phyloP scores from a whole-genome alignment of 73 alveolate genomes.

The Tetrahymena thermophila region DNA sequence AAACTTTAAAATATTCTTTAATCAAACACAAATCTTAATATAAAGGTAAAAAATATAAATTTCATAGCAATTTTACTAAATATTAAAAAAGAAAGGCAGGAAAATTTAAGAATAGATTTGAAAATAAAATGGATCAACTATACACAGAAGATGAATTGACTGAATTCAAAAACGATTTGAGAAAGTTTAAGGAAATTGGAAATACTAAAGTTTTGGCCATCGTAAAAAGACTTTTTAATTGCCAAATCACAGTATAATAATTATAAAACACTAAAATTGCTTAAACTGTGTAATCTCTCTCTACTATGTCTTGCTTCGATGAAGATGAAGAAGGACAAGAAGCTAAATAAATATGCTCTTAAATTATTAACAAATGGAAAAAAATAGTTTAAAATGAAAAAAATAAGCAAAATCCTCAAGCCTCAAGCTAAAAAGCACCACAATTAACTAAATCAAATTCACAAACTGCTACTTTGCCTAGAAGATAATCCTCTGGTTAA shows the following conservation, averaged over 20 bases:
- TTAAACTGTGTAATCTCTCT: background rate
- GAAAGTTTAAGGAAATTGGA: background rate
- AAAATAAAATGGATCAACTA: background rate
- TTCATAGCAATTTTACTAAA: background rate
- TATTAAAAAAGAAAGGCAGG: background rate
- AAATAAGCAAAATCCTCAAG: background rate
- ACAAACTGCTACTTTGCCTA: background rate
- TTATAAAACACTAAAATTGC: background rate
- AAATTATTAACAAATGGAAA: background rate
- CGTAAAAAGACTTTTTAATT: background rate
- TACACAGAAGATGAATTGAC: background rate
- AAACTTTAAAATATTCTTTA: background rate
- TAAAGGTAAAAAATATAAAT: background rate
- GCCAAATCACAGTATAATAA: background rate
- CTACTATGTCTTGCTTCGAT: background rate
- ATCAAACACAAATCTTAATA: background rate
- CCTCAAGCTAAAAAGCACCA: background rate
- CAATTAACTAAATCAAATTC: background rate
- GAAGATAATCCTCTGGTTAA: background rate
- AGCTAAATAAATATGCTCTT: background rate
- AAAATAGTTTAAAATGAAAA: background rate
- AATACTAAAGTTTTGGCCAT: background rate
- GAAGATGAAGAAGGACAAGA: background rate
- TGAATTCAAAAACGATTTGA: background rate
- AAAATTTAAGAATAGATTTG: background rate